These are phyloP conservation scores for Trametes coccinea DNA, from an alignment of 768 basidiomycete species.

Conservation along the genomic window DNA sequence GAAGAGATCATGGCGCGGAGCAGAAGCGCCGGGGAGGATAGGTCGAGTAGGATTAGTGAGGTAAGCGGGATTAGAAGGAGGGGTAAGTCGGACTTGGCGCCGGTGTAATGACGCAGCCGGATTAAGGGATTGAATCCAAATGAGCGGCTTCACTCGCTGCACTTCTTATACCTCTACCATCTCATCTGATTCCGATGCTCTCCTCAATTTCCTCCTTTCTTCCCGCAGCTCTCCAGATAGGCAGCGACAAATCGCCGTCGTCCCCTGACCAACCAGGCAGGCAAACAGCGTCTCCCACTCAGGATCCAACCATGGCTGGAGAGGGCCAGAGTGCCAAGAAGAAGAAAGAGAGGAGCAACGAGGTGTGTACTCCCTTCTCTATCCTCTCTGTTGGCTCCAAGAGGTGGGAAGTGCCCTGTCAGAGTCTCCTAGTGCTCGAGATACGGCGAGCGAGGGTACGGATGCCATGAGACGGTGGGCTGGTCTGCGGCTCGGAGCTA, in stretches of 20 bases:
- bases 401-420: too few relatives aligned
- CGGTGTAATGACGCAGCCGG: constrained; percentile 14
- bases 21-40: not conserved
- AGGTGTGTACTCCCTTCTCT: constrained; percentile 38
- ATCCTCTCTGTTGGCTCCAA: not conserved
- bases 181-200: constrained; percentile 26
- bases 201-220: constrained; percentile 28
- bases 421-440: too few relatives aligned
- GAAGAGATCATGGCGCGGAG: not conserved
- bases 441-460: not conserved
- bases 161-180: constrained; percentile 16
- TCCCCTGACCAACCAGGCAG: constrained; percentile 1
- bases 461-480: not conserved
- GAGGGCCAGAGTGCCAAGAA: constrained; percentile 42
- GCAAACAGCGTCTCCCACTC: constrained; percentile 8
- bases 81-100: constrained; percentile 4
- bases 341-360: constrained; percentile 49
- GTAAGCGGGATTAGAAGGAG: not conserved
- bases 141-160: constrained; percentile 9
- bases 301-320: constrained; percentile 19
- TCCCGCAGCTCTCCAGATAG: constrained; percentile 22
- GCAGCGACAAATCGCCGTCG: constrained; percentile 18
- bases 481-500: not conserved
- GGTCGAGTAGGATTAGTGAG: not conserved
- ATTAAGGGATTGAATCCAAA: not conserved